Conservation (phyloP, 2,329 filamentous ascomycete species). For the Fusarium sp. region DNA sequence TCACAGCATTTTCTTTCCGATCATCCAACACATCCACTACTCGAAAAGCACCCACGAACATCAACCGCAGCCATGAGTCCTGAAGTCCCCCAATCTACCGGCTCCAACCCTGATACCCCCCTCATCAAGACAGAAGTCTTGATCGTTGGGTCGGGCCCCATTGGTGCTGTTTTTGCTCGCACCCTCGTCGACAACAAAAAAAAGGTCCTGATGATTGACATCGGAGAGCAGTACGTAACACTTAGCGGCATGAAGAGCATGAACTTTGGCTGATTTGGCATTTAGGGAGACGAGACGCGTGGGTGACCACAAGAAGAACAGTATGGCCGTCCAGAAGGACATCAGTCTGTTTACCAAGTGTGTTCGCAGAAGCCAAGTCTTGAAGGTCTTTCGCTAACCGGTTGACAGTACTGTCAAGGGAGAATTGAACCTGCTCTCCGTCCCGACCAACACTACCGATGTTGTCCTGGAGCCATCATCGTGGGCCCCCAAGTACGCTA, state of each 20-base stretch:
- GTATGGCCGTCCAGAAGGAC: constrained; percentile 11
- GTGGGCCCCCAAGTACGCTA: not conserved
- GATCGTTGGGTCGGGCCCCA: constrained; percentile 6
- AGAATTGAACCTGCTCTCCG: not conserved
- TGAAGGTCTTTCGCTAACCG: not conserved
- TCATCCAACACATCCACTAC: not conserved
- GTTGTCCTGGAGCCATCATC: not conserved
- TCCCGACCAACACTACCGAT: not conserved
- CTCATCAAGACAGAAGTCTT: not conserved
- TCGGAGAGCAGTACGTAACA: not conserved
- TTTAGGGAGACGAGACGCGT: not conserved
- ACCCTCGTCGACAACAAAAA: not conserved
- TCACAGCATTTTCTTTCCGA: not conserved
- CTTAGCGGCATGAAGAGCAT: not conserved
- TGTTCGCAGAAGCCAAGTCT: not conserved
- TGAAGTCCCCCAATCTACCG: not conserved
- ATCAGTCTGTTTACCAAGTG: constrained; percentile 13
- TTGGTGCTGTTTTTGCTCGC: constrained; percentile 8
- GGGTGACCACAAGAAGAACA: constrained; percentile 15
- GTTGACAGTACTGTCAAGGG: not conserved
- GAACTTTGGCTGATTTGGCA: not conserved
- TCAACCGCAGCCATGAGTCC: not conserved
- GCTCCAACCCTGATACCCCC: not conserved
- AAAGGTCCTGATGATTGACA: constrained; percentile 11
- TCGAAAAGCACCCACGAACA: not conserved